Conservation (phyloP, 2,329 filamentous ascomycete genomes). For the Exutisphaerella laricina region DNA sequence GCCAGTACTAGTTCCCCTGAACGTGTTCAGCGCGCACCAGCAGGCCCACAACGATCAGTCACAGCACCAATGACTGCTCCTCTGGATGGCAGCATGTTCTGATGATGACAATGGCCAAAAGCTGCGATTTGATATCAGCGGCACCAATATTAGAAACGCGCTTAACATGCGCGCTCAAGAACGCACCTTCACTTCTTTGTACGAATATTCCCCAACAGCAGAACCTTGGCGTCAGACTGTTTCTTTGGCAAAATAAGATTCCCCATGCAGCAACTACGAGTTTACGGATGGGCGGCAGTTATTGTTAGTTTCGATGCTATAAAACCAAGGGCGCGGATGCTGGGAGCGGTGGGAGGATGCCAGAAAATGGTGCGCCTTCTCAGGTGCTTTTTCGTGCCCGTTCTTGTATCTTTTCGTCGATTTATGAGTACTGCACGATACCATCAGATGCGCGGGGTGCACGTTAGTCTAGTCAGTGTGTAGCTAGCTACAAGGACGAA, state of each 20-base stretch:
- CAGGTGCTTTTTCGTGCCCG: neutral
- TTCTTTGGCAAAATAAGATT: slow-evolving; percentile 1
- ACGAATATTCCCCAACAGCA: neutral
- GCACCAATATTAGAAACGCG: neutral
- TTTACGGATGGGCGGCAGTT: neutral
- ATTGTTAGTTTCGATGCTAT: neutral
- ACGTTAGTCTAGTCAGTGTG: neutral
- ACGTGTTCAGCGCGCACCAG: slow-evolving; percentile 1
- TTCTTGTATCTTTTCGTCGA: neutral
- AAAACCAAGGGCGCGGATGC: neutral
- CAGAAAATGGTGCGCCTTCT: neutral
- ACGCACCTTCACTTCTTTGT: slow-evolving; percentile 6
- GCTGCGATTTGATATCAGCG: slow-evolving; percentile 15
- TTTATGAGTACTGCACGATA: slow-evolving; percentile 8
- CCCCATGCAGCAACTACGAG: slow-evolving; percentile 5
- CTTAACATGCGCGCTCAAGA: neutral
- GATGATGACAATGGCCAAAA: slow-evolving; percentile 8
- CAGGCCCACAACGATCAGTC: slow-evolving; percentile 6
- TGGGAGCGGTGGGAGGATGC: neutral
- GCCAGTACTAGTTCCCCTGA: slow-evolving; percentile 3
- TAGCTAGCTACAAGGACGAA: neutral
- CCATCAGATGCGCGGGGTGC: neutral
- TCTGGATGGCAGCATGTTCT: slow-evolving; percentile 21
- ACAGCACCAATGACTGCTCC: slow-evolving; percentile 7
- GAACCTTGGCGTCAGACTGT: neutral